These are phyloP conservation scores for Annona cherimola DNA, from an alignment of 164 flowering plant species.

Conservation along the genomic window DNA sequence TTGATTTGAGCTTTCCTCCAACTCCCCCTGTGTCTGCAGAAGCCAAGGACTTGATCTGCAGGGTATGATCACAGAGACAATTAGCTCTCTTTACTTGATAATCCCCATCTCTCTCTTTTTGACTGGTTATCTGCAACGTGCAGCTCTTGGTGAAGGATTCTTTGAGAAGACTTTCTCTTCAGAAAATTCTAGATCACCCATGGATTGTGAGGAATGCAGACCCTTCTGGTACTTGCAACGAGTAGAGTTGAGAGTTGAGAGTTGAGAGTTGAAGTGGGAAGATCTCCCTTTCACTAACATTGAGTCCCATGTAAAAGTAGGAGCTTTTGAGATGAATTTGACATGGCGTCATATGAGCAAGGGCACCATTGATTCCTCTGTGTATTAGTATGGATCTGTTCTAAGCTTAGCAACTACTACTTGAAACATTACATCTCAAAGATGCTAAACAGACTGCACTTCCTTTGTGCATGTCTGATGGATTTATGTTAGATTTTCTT, in stretches of 20 bases:
- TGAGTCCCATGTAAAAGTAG: background rate
- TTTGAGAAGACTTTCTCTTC: constrained; percentile 73
- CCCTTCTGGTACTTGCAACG: constrained; percentile 34
- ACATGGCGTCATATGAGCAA: background rate
- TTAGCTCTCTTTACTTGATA: no score
- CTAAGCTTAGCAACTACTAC: background rate
- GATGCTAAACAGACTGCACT: no score
- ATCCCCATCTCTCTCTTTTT: no score
- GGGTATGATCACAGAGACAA: constrained; percentile 25
- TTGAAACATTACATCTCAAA: no score
- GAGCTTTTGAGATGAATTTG: background rate
- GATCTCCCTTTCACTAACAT: background rate
- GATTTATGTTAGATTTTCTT: no score
- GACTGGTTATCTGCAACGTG: constrained; percentile 9
- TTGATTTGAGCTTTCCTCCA: constrained; percentile 75
- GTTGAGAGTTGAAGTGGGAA: background rate
- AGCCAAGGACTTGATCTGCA: constrained; percentile 62
- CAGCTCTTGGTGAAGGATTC: constrained; percentile 92
- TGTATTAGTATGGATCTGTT: no score
- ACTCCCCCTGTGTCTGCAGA: constrained; percentile 54
- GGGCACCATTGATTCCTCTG: no score
- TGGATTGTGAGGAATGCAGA: constrained; percentile 78
- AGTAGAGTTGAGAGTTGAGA: background rate
- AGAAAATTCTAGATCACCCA: constrained; percentile 76
- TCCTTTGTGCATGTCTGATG: no score